Percentiles rank a stretch among this genome's conserved stretches.
phyloP scores from a whole-genome alignment of 2,329 filamentous ascomycete species.

The Dothideomycetes sp. region DNA sequence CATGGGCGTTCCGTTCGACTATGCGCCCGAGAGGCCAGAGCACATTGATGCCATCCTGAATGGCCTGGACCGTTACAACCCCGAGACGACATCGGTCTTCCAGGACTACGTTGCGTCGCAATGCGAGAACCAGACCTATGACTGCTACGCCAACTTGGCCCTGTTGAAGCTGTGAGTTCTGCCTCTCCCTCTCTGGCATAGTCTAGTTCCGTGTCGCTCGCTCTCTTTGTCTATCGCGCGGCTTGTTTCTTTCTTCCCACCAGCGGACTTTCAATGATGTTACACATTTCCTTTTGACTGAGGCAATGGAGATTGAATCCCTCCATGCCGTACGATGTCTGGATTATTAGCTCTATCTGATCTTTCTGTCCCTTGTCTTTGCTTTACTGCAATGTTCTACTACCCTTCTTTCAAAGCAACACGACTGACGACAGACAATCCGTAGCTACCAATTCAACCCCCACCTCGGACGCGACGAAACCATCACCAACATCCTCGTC shows the following conservation, averaged over 20 bases:
- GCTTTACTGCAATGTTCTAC: not conserved
- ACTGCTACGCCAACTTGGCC: slow-evolving; percentile 94
- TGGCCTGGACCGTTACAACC: slow-evolving; percentile 96
- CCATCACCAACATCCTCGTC: slow-evolving; percentile 97
- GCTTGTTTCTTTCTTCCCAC: too few species aligned
- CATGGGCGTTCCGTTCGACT: slow-evolving; percentile 60
- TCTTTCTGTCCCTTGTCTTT: slow-evolving; percentile 14
- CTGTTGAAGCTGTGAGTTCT: slow-evolving; percentile 86
- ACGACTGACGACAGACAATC: slow-evolving; percentile 5
- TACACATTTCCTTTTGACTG: slow-evolving; percentile 98
- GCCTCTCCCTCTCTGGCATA: not conserved
- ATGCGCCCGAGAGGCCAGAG: slow-evolving; percentile 82
- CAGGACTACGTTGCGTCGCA: slow-evolving; percentile 92
- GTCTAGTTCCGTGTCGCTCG: not conserved
- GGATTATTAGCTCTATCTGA: slow-evolving; percentile 71
- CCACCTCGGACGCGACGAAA: slow-evolving; percentile 91
- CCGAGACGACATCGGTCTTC: slow-evolving; percentile 85
- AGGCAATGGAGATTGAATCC: slow-evolving; percentile 52
- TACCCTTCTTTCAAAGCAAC: not conserved
- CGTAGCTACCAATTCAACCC: slow-evolving; percentile 98
- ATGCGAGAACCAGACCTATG: slow-evolving; percentile 89
- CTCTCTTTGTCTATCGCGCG: too few species aligned
- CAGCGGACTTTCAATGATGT: too few species aligned
- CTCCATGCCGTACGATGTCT: slow-evolving; percentile 53
- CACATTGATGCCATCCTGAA: slow-evolving; percentile 91